A percentile compares a stretch with the other conserved stretches of the same genome.
Evolutionary conservation across 768 basidiomycete genomes (phyloP).

Genomic region (Mycena belliarum): DNA sequence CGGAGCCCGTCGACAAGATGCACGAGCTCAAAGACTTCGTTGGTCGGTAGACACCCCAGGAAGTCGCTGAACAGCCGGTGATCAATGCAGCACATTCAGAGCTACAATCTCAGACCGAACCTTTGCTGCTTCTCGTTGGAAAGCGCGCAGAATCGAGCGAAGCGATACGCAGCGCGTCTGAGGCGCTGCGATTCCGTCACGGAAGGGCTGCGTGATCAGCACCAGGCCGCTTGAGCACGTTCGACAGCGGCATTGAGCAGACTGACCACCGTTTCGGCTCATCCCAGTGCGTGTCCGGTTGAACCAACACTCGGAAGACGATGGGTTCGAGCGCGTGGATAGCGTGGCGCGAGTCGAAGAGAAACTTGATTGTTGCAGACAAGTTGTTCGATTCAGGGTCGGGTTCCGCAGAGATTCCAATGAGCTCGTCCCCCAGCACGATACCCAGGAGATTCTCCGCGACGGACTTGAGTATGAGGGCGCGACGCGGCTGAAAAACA

Average conservation of each 20-base stretch:
- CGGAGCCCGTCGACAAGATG: conserved; percentile 9
- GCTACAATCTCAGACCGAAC: background rate
- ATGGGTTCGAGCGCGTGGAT: conserved; percentile 4
- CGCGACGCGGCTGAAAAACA: background rate
- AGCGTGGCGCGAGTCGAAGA: background rate
- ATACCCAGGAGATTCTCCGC: conserved; percentile 13
- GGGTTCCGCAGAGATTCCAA: background rate
- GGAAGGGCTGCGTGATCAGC: conserved; percentile 6
- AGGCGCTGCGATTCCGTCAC: conserved; percentile 5
- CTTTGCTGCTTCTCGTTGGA: conserved; percentile 4
- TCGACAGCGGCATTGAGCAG: background rate
- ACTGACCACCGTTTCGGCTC: conserved; percentile 9
- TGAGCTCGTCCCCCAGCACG: conserved; percentile 1
- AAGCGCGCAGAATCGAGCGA: conserved; percentile 3
- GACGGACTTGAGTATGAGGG: conserved; percentile 2
- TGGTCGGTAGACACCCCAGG: conserved; percentile 7
- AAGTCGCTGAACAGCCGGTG: background rate
- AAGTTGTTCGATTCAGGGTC: background rate
- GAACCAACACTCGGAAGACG: background rate
- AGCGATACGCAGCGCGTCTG: conserved; percentile 10
- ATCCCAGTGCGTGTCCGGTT: background rate
- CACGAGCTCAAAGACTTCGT: conserved; percentile 7
- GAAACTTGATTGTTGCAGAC: conserved; percentile 8
- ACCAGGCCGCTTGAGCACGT: conserved; percentile 1
- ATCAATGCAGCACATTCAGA: too few species aligned